A percentile compares a stretch with the other conserved stretches of the same genome.
Evolutionary conservation across 148 eudicot genomes (phyloP).

Genomic region (Arctostaphylos glauca): DNA sequence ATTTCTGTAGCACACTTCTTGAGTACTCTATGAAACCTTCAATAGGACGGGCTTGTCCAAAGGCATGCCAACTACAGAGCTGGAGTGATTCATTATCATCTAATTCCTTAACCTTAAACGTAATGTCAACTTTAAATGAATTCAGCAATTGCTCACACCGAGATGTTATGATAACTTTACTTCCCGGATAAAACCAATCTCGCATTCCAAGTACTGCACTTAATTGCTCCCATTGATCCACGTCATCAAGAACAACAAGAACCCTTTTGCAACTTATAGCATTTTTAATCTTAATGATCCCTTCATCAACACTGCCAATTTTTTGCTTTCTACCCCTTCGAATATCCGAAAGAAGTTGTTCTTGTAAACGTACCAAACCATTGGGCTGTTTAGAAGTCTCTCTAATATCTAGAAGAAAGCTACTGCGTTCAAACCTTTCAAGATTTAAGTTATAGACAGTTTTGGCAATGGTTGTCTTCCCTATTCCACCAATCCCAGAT

Average conservation of each 20-base stretch:
- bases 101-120: not conserved
- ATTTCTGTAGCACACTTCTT: not conserved
- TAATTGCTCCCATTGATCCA: slow-evolving; percentile 11
- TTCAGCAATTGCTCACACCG: not conserved
- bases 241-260: slow-evolving; percentile 11
- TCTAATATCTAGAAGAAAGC: slow-evolving; percentile 9
- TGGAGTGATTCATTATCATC: not conserved
- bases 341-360: slow-evolving; percentile 15
- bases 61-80: slow-evolving; percentile 20
- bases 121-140: not conserved
- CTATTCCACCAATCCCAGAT: slow-evolving; percentile 16
- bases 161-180: slow-evolving; percentile 11
- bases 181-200: slow-evolving; percentile 8
- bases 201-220: not conserved
- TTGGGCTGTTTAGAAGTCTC: not conserved
- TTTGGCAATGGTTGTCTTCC: slow-evolving; percentile 17
- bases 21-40: slow-evolving; percentile 12
- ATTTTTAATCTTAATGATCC: slow-evolving; percentile 6
- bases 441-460: not conserved
- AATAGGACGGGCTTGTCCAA: slow-evolving; percentile 2
- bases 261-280: not conserved
- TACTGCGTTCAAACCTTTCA: slow-evolving; percentile 9
- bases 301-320: slow-evolving; percentile 16
- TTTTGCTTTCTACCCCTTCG: not conserved
- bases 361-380: slow-evolving; percentile 8